Conservation (phyloP, 768 basidiomycete species). For the Lactarius sanguifluus region DNA sequence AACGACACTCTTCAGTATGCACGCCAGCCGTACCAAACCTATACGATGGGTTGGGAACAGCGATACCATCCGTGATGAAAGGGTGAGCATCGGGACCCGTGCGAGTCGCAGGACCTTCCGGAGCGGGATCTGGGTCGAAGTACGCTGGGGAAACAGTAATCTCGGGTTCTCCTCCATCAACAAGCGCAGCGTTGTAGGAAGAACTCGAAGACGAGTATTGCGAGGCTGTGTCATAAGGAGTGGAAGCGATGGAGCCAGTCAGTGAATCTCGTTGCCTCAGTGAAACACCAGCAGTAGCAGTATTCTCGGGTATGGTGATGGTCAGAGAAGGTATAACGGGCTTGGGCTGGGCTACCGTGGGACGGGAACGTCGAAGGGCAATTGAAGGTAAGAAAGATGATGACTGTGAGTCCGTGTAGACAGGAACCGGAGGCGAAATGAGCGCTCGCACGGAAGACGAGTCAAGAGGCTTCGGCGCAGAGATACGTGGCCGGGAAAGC, state of each 20-base stretch:
- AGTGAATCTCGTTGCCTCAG: slow-evolving; percentile 19
- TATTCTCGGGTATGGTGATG: slow-evolving; percentile 19
- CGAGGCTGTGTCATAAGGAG: slow-evolving; percentile 22
- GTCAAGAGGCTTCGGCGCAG: slow-evolving; percentile 39
- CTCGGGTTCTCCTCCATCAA: slow-evolving; percentile 22
- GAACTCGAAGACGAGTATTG: slow-evolving; percentile 21
- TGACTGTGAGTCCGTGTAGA: slow-evolving; percentile 20
- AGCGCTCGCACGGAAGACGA: slow-evolving; percentile 12
- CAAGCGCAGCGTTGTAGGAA: slow-evolving; percentile 17
- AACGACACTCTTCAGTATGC: slow-evolving; percentile 29
- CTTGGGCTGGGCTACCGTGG: background rate
- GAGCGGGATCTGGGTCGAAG: slow-evolving; percentile 46
- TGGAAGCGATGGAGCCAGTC: slow-evolving; percentile 22
- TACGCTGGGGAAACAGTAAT: slow-evolving; percentile 43
- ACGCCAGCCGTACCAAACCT: slow-evolving; percentile 22
- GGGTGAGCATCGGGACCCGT: slow-evolving; percentile 38
- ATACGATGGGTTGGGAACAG: slow-evolving; percentile 19
- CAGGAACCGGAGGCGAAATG: slow-evolving; percentile 24
- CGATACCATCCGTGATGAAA: slow-evolving; percentile 28
- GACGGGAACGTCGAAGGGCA: slow-evolving; percentile 16
- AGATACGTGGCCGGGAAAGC: slow-evolving; percentile 66
- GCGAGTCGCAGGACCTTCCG: slow-evolving; percentile 47
- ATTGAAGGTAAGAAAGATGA: slow-evolving; percentile 23
- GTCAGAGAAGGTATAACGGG: background rate
- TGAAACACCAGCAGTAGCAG: slow-evolving; percentile 1